Base-by-base conservation (phyloP, 1,139 yeast genomes). In the Saccharomyces hybrid region DNA sequence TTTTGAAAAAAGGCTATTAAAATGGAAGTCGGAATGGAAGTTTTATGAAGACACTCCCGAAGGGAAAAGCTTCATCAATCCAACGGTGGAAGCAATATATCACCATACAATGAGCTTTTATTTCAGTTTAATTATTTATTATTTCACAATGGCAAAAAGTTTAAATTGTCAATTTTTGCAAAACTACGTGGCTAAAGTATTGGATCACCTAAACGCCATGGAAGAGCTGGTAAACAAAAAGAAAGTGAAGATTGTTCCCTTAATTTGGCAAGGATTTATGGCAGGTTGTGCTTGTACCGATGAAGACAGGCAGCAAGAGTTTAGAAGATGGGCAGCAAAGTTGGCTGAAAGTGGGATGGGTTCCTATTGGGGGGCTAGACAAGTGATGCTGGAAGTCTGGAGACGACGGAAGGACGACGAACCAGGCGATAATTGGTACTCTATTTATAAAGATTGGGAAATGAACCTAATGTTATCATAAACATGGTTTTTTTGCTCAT, bases 341-440 rank as follows among this genome's bases (percentile, higher is more conserved):
- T 80, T 88, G 58, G 86, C 91, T 1, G 81, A 79, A 59, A 83
- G 83, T 52, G 86, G 87, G 6, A 77, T 88, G 60, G 96, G 96
- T 0, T 84, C 93, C 50, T 88, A 88, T 66, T 86, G 90, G 86
- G 90, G 90, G 6, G 91, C 95, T 0, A 73, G 93, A 58, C 89
- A 84, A 65, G 86, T 88, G 51, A 85, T 89, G 85, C 75, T 84
- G 58, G 96, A 88, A 66, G 95, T 88, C 2, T 88, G 96, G 96
- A 72, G 90, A 57, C 75, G 96, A 49, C 81, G 88, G 62, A 75
- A 81, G 54, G 77, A 77, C 63, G 78, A 79, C 44, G 84, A 79
- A 55, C 75, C 77, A 28, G 75, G 80, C 54, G 87, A 81, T 61
- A 82, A 83, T 61, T 89, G 96, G 96, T 83, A 84, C 57, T 82